These are phyloP conservation scores for Fonsecaea nubica DNA, from an alignment of 2,329 filamentous ascomycete genomes.

Conservation along the genomic window DNA sequence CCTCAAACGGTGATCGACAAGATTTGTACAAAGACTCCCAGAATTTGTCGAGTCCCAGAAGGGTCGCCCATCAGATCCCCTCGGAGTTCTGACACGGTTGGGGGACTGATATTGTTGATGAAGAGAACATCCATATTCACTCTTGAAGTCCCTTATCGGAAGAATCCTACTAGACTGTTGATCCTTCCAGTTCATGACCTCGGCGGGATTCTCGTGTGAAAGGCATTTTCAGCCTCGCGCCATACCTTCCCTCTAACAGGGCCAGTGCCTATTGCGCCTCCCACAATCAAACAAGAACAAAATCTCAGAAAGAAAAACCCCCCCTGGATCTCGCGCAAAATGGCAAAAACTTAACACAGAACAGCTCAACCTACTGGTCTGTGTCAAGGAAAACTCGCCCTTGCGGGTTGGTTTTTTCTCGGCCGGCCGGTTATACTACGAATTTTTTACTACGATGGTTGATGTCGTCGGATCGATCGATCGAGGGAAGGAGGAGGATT, in stretches of 20 bases:
- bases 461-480: slow-evolving; percentile 1
- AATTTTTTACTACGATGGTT: neutral
- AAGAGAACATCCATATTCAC: neutral
- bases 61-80: neutral
- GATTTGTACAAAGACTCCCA: neutral
- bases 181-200: neutral
- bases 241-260: too few relatives aligned
- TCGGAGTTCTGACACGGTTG: neutral
- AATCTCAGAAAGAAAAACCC: neutral
- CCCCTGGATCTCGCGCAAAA: neutral
- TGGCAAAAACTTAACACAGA: neutral
- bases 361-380: neutral
- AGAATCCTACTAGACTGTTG: neutral
- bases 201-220: neutral
- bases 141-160: neutral
- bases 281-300: neutral
- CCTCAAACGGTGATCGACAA: neutral
- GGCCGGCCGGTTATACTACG: neutral
- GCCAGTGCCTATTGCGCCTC: too few relatives aligned
- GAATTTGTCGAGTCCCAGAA: neutral
- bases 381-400: neutral
- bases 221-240: neutral
- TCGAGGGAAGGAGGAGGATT: neutral
- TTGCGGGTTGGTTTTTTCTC: slow-evolving; percentile 2
- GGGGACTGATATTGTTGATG: neutral